phyloP scores from a whole-genome alignment of 2,329 filamentous ascomycete genomes.

The Escovopsis weberi region DNA sequence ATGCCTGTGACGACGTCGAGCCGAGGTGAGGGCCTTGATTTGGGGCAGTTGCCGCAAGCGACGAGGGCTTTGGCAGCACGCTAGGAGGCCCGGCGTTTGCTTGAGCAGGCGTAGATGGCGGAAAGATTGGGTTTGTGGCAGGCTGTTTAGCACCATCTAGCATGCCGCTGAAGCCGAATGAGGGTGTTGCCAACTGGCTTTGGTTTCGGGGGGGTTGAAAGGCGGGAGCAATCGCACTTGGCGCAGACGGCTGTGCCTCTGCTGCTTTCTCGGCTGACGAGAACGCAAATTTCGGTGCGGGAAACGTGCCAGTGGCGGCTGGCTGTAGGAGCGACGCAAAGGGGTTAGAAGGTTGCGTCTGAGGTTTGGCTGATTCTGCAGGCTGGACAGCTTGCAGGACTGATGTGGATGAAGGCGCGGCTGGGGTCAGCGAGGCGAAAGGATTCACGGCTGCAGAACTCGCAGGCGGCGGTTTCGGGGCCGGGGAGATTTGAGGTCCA shows the following conservation, averaged over 20 bases:
- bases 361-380: not conserved
- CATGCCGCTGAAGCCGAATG: not conserved
- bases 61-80: not conserved
- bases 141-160: not conserved
- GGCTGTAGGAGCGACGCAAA: constrained; percentile 9
- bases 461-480: too few species aligned
- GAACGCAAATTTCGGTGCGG: constrained; percentile 2
- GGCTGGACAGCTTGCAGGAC: not conserved
- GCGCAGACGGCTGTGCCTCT: constrained; percentile 1
- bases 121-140: constrained; percentile 9
- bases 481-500: not conserved
- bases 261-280: not conserved
- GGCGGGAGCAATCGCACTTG: not conserved
- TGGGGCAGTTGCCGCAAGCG: not conserved
- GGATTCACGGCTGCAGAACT: not conserved
- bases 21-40: not conserved
- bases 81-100: not conserved
- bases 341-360: constrained; percentile 5
- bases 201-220: not conserved
- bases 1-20: not conserved
- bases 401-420: not conserved
- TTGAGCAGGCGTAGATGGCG: constrained; percentile 1
- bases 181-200: not conserved
- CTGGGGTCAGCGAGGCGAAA: constrained; percentile 1
- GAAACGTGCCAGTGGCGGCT: constrained; percentile 7